Base-by-base conservation (phyloP, 78 protist species). In the Pelomyxa schiedti region DNA sequence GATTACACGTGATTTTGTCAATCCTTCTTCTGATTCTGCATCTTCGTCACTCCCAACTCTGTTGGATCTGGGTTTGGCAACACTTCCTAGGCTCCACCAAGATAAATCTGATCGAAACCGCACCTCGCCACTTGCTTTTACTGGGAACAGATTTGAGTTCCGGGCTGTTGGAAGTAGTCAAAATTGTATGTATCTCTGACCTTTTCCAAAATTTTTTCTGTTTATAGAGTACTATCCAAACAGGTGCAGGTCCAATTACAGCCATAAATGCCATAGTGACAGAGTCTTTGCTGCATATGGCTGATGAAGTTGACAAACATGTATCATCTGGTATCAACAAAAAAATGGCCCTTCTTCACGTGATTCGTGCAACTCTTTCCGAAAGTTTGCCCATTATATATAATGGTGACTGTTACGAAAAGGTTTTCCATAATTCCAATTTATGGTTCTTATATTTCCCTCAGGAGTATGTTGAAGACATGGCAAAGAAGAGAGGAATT, bases 71-170 rank as follows among this genome's bases (percentile, higher is more conserved):
- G 95, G 95, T 72, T 90, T 86, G 0, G 28, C 8, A 24, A 69
- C 75, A 8, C 47, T 92, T 72, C 87, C 87, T 7, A 71, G 86
- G 6, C 47, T 89, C 65, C 66, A 58, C 71, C 67, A 42, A 29
- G 86, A 90, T 35, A 69, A 79, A 4, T 81, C 81, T 77, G 97
- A 94, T 77, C 94, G 97, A 78, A 94, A 94, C 86, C 86, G 97
- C 70, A 94, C 97, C 37, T 82, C 95, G 3, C 95, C 97, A 38
- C 88, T 94, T 66, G 93, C 97, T 22, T 92, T 88, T 79, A 95
- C 70, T 16, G 79, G 79, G 66, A 87, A 79, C 77, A 84, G 77
- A 74, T 90, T 86, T 66, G 91, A 90, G 58, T 94, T 94, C 88
- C 88, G 97, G 67, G 93, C 93, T 0, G 92, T 83, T 68, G 97